Base-by-base conservation (phyloP, 176 grass and related monocot species). In the Cocos nucifera region DNA sequence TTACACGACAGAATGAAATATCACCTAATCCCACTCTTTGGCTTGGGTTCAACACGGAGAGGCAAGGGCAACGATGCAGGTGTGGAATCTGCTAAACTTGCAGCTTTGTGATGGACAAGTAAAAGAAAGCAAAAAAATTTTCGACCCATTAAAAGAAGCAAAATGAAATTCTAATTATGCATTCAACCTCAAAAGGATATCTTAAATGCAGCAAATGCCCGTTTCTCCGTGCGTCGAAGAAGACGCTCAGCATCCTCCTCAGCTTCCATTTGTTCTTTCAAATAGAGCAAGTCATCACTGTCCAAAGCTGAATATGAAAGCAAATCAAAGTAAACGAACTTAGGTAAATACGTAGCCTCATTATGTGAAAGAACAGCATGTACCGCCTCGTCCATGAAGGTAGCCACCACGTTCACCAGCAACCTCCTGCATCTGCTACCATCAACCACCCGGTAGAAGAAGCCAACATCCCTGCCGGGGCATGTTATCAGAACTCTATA, bases 181-280 rank as follows among this genome's bases (percentile, higher is more conserved):
- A 44, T 20, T 67, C 23, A 52, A 52, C 55, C 24, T 70, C 63
- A 29, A 69, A 71, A 77, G 92, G 93, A 97, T 97, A 97, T 97
- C 72, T 97, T 97, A 88, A 97, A 97, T 49, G 93, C 93, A 51
- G 84, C 93, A 78, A 97, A 97, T 20, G 93, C 93, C 17, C 81
- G 76, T 70, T 97, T 97, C 59, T 97, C 93, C n/a, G 93, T 91
- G 50, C 79, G 84, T 1, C 78, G 79, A 21, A 97, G 85, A 55
- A 97, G 93, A 59, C 87, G 84, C 70, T 97, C 93, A 21, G 93
- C 87, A 53, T 97, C 93, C 82, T 97, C 78, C 73, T 97, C 93
- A 61, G 93, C 93, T 69, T 97, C 93, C 93, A 97, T 97, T 69
- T 97, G 93, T 64, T 97, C 93, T 78, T 97, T 97, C 18, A 97